These are phyloP conservation scores for Micromonas pusilla DNA, from an alignment of 139 green algal species.

Conservation along the genomic window DNA sequence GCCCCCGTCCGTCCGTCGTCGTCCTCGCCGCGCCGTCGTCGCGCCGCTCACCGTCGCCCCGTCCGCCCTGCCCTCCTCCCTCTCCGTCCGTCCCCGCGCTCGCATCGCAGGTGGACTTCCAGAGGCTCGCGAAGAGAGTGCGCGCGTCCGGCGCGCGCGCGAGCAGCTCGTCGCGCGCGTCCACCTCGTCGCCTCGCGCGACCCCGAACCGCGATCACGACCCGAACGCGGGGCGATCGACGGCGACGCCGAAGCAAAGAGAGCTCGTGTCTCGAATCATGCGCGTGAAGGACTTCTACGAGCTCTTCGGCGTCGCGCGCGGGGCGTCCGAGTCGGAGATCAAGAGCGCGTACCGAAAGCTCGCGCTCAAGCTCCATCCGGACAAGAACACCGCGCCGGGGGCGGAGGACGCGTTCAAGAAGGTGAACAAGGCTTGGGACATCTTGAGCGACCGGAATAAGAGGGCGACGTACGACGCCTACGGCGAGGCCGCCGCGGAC, in stretches of 20 bases:
- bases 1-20: neutral
- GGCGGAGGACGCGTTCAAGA: conserved; percentile 50
- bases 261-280: conserved; percentile 31
- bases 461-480: neutral
- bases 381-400: conserved; percentile 44
- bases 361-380: conserved; percentile 45
- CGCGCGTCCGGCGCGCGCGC: neutral
- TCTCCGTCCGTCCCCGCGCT: neutral
- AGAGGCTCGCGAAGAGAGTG: neutral
- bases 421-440: conserved; percentile 48
- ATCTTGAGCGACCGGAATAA: neutral
- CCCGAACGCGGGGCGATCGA: neutral
- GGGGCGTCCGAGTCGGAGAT: conserved; percentile 37
- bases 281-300: conserved; percentile 39
- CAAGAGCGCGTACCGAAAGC: conserved; percentile 43
- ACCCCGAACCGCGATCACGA: neutral
- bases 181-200: neutral
- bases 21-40: neutral
- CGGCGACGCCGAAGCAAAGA: conserved; percentile 33
- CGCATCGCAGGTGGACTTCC: neutral
- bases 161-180: neutral
- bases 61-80: too few species aligned
- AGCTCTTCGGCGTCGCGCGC: conserved; percentile 33
- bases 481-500: neutral
- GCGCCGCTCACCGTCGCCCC: neutral